Evolutionary conservation across 306 rosid genomes (phyloP).

Genomic region (Inga laurina): DNA sequence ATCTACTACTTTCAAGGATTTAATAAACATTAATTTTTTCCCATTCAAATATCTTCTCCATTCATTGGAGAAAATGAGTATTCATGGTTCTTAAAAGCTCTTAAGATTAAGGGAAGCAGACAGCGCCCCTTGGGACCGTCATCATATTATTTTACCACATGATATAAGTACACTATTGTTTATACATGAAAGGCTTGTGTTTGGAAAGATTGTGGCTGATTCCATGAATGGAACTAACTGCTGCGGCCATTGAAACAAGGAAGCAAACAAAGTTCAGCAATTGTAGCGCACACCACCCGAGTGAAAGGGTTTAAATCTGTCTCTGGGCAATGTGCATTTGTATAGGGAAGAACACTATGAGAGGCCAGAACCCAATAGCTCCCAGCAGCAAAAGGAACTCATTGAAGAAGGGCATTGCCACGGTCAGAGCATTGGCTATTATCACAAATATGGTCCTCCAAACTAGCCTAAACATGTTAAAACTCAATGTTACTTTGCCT

Average conservation of each 20-base stretch:
- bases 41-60: no score
- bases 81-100: background rate
- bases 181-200: slow-evolving; percentile 46
- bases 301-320: slow-evolving; percentile 36
- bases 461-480: slow-evolving; percentile 56
- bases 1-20: no score
- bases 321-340: slow-evolving; percentile 69
- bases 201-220: slow-evolving; percentile 40
- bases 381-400: slow-evolving; percentile 66
- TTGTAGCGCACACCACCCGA: slow-evolving; percentile 57
- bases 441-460: slow-evolving; percentile 68
- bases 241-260: slow-evolving; percentile 49
- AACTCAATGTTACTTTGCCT: background rate
- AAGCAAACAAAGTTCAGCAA: slow-evolving; percentile 48
- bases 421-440: slow-evolving; percentile 40
- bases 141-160: background rate
- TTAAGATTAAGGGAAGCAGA: background rate
- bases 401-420: slow-evolving; percentile 67
- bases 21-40: no score
- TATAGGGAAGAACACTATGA: slow-evolving; percentile 61
- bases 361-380: slow-evolving; percentile 67
- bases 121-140: background rate
- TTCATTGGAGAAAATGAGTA: no score
- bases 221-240: slow-evolving; percentile 52
- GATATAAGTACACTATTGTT: slow-evolving; percentile 15